Conservation (phyloP, 768 basidiomycete species). For the Gyrodon lividus region DNA sequence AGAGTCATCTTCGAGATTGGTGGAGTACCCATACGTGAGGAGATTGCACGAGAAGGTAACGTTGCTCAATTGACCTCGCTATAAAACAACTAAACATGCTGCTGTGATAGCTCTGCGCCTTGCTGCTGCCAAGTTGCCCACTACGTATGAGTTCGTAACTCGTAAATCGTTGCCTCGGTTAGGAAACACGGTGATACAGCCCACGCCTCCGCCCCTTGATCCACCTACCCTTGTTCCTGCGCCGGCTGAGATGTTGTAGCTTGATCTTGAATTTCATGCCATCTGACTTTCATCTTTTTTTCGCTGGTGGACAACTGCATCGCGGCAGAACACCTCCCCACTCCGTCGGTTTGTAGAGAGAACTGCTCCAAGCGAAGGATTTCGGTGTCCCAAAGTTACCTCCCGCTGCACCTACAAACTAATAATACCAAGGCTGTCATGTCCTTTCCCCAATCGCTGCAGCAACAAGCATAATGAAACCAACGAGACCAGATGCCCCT, state of each 20-base stretch:
- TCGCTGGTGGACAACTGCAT: too few relatives aligned
- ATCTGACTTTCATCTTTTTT: too few relatives aligned
- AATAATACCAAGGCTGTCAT: too few relatives aligned
- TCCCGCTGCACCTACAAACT: too few relatives aligned
- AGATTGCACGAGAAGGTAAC: constrained; percentile 87
- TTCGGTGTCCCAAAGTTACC: too few relatives aligned
- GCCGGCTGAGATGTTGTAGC: constrained; percentile 9
- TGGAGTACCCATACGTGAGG: constrained; percentile 84
- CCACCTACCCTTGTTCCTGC: background rate
- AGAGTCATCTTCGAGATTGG: constrained; percentile 95
- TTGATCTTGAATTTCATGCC: too few relatives aligned
- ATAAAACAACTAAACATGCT: constrained; percentile 1
- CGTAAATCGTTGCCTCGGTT: constrained; percentile 67
- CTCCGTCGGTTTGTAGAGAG: too few relatives aligned
- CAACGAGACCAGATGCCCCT: constrained; percentile 28
- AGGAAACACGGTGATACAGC: constrained; percentile 60
- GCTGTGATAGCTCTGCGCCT: constrained; percentile 69
- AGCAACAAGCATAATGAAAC: constrained; percentile 27
- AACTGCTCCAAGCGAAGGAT: too few relatives aligned
- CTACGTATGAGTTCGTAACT: constrained; percentile 83
- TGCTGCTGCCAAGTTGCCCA: constrained; percentile 85
- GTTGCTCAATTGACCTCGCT: background rate
- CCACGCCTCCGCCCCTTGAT: constrained; percentile 14
- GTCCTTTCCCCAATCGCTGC: constrained; percentile 5
- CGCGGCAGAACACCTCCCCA: too few relatives aligned